phyloP scores from a whole-genome alignment of 2,329 filamentous ascomycete species.

The Epichloe sp. region DNA sequence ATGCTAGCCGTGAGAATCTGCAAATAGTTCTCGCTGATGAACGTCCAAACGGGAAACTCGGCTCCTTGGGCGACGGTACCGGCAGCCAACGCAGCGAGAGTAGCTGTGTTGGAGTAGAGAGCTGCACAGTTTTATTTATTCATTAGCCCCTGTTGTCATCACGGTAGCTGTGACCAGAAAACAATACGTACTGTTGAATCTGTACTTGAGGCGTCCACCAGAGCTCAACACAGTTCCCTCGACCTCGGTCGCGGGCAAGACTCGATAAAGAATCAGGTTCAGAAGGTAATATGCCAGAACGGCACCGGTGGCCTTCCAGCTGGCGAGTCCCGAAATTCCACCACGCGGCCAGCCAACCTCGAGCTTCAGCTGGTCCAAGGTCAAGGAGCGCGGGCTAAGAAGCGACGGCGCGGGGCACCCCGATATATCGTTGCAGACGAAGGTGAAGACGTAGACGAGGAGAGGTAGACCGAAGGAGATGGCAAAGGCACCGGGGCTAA shows the following conservation, averaged over 20 bases:
- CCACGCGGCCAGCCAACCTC: constrained; percentile 71
- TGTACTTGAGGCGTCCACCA: constrained; percentile 68
- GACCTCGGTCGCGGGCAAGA: constrained; percentile 60
- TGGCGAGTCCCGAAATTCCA: constrained; percentile 58
- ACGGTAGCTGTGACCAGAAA: neutral
- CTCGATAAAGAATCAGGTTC: constrained; percentile 58
- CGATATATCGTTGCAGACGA: constrained; percentile 83
- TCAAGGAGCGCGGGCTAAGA: constrained; percentile 57
- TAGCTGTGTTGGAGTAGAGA: constrained; percentile 61
- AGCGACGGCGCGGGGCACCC: constrained; percentile 81
- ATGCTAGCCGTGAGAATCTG: constrained; percentile 77
- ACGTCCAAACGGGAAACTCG: constrained; percentile 80
- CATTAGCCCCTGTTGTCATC: constrained; percentile 5
- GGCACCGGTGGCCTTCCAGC: constrained; percentile 54
- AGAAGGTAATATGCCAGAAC: constrained; percentile 67
- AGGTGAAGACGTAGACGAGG: constrained; percentile 65
- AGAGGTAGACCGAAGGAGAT: constrained; percentile 74
- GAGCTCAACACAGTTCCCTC: constrained; percentile 58
- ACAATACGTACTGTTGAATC: constrained; percentile 52
- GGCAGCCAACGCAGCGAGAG: constrained; percentile 54
- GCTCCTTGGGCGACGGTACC: constrained; percentile 68
- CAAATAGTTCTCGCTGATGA: constrained; percentile 81
- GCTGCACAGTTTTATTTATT: constrained; percentile 31
- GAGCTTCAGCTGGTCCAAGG: constrained; percentile 57
- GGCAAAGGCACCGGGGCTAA: constrained; percentile 58